A percentile compares a stretch with the other conserved stretches of the same genome.
phyloP scores from a whole-genome alignment of 1,139 yeast species.

The Debaryomyces coudertii region DNA sequence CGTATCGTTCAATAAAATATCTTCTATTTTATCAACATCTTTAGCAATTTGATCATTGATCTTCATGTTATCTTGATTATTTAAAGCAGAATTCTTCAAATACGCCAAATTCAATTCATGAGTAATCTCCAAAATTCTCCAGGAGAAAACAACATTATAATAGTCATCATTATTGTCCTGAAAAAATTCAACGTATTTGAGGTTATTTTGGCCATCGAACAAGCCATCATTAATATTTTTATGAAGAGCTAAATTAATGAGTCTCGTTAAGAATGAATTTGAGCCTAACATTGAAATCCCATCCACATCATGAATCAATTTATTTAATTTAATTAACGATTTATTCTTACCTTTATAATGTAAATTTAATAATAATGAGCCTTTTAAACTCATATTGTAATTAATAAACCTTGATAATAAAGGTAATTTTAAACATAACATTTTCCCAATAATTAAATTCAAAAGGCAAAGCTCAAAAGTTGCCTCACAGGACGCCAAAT shows the following conservation, averaged over 20 bases:
- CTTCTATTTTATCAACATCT: conserved; percentile 29
- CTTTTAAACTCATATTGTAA: conserved; percentile 31
- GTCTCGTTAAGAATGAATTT: conserved; percentile 29
- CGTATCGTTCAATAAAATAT: conserved; percentile 19
- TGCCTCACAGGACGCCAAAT: conserved; percentile 34
- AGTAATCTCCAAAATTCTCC: conserved; percentile 44
- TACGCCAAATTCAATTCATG: conserved; percentile 36
- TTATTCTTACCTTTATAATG: conserved; percentile 33
- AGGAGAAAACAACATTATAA: conserved; percentile 33
- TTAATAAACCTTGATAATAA: conserved; percentile 24
- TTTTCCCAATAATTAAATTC: conserved; percentile 32
- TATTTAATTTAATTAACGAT: conserved; percentile 27
- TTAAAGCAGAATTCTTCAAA: conserved; percentile 25
- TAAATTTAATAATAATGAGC: conserved; percentile 34
- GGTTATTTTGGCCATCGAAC: conserved; percentile 31
- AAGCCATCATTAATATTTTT: conserved; percentile 30
- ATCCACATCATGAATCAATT: conserved; percentile 36
- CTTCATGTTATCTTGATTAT: conserved; percentile 4
- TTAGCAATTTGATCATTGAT: conserved; percentile 21
- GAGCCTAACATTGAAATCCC: conserved; percentile 39
- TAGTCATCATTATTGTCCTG: conserved; percentile 25
- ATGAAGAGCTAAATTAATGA: conserved; percentile 29
- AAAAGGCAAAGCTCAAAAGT: conserved; percentile 44
- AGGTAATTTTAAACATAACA: conserved; percentile 29
- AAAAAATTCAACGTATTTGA: conserved; percentile 36